phyloP scores from a whole-genome alignment of 768 basidiomycete species.

The Panellus pusillus region DNA sequence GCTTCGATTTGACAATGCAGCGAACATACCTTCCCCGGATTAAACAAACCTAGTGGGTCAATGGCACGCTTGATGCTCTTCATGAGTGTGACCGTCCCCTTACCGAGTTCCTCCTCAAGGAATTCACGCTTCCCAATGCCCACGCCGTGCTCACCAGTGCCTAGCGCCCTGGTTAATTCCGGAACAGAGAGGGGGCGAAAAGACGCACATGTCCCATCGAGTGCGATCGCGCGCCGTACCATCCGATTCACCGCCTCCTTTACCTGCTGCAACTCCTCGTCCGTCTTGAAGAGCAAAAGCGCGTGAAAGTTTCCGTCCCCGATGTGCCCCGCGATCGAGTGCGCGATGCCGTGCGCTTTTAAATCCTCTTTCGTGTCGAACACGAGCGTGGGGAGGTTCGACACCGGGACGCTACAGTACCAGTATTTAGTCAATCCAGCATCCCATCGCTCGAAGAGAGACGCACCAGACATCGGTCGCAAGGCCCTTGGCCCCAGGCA shows the following conservation, averaged over 20 bases:
- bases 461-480: constrained; percentile 74
- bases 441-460: not conserved
- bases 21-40: constrained; percentile 77
- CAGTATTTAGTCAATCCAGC: not conserved
- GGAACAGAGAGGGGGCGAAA: not conserved
- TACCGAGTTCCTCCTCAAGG: constrained; percentile 74
- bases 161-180: constrained; percentile 29
- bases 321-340: constrained; percentile 71
- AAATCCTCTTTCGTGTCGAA: constrained; percentile 75
- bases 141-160: constrained; percentile 84
- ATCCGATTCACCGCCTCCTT: constrained; percentile 54
- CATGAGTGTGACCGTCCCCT: constrained; percentile 82
- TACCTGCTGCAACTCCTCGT: constrained; percentile 48
- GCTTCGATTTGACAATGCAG: too few relatives aligned
- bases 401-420: constrained; percentile 63
- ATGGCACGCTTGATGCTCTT: constrained; percentile 71
- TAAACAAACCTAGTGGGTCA: constrained; percentile 75
- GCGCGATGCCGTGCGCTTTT: constrained; percentile 50
- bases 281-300: constrained; percentile 56
- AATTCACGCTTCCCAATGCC: constrained; percentile 83
- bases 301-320: constrained; percentile 65
- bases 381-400: constrained; percentile 62
- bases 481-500: constrained; percentile 61
- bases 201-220: constrained; percentile 71
- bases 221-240: constrained; percentile 64